Evolutionary conservation across 2,329 filamentous ascomycete species (phyloP), one percentile per base, ranked within the genome.

Genomic region (Ambrosiella beaveri): DNA sequence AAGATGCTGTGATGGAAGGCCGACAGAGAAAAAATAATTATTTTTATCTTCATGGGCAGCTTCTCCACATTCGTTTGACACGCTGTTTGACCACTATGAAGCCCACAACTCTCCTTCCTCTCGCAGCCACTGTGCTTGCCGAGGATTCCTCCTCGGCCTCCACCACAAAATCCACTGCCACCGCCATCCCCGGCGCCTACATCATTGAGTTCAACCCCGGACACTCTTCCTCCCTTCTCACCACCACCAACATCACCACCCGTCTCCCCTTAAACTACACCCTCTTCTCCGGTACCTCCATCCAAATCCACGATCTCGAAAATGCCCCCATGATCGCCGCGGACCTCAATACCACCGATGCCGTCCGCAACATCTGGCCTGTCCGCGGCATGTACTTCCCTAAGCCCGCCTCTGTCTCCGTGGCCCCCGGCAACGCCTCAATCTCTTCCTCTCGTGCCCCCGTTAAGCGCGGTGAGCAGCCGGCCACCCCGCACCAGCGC

Each of bases 291-390:
- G 65, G 65, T 39, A 56, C 61, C 7, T 66, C 65, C 1, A 62
- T 65, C 45, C 62, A 63, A 40, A 36, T 65, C 36, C 57, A 67
- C 7, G 58, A 67, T 62, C 60, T 63, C 62, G 11, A 27, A n/a
- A 56, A 67, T 60, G 64, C 64, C 63, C 44, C 63, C 57, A 57
- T 65, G 59, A 64, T 69, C 35, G 61, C 63, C 44, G 11, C 11
- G 1, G 9, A 9, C 38, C 9, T 19, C 11, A 19, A 11, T 3
- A 27, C 15, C 13, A 17, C 37, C 13, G 13, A 41, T 41, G 62
- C 58, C 38, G 64, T 69, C 56, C 67, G 65, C 61, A 62, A 59
- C 6, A 58, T 68, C 11, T 70, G 66, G 66, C 67, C 68, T 2
- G 63, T 69, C 27, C 62, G 63, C 35, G 62, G 56, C 40, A 61